Evolutionary conservation across 371 early-diverging fungal genomes (phyloP).

Genomic region (Blakeslea trispora): DNA sequence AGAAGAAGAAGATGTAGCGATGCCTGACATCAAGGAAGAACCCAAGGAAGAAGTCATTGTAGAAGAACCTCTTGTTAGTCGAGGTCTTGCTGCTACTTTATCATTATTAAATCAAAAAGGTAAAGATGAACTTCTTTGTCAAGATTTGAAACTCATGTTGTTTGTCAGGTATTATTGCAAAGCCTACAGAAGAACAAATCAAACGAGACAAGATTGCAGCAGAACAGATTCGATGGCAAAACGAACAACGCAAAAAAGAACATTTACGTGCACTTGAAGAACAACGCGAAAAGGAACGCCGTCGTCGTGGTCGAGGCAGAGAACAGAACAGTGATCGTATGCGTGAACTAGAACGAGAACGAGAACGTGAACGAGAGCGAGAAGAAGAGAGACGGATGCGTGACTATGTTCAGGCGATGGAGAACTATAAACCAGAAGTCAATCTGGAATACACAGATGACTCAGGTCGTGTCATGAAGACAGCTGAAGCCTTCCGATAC

Average conservation of each 20-base stretch:
- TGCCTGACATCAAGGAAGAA: conserved; percentile 12
- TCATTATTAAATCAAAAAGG: conserved; percentile 78
- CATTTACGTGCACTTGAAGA: conserved; percentile 43
- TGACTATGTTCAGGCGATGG: conserved; percentile 81
- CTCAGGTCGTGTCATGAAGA: conserved; percentile 74
- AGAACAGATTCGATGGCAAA: conserved; percentile 71
- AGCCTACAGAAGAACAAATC: conserved; percentile 62
- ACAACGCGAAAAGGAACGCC: conserved; percentile 38
- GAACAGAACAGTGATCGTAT: conserved; percentile 37
- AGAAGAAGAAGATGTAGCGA: conserved; percentile 7
- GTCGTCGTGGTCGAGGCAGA: conserved; percentile 25
- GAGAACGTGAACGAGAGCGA: conserved; percentile 55
- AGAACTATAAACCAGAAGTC: conserved; percentile 89
- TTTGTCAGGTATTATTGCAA: conserved; percentile 54
- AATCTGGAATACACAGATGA: conserved; percentile 91
- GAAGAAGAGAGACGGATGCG: conserved; percentile 71
- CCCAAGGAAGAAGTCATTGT: conserved; percentile 41
- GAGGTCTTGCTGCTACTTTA: conserved; percentile 86
- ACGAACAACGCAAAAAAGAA: conserved; percentile 66
- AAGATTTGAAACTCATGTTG: no score
- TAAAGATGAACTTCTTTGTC: conserved; percentile 10
- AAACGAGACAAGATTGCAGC: conserved; percentile 64
- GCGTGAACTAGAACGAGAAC: conserved; percentile 45
- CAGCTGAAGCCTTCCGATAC: conserved; percentile 91
- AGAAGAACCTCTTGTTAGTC: conserved; percentile 82